Evolutionary conservation across 192 early-diverging fungal species (phyloP).

Genomic region (Coemansia sp.): DNA sequence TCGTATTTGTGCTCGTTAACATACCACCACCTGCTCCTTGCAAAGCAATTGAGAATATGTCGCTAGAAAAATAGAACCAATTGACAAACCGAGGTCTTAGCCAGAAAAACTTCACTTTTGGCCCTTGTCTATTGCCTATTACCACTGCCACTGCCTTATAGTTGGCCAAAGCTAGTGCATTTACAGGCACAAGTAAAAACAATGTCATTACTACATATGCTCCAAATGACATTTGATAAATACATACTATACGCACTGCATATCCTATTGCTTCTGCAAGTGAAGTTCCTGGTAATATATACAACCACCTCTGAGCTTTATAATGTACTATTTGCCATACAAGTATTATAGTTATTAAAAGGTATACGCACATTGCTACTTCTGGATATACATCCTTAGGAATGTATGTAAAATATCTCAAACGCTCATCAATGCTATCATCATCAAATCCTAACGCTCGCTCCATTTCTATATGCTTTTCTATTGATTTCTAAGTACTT

Average conservation of each 20-base stretch:
- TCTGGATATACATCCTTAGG: slow-evolving; percentile 34
- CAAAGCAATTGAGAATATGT: slow-evolving; percentile 47
- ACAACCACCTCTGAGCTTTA: slow-evolving; percentile 33
- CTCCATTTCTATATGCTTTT: not conserved
- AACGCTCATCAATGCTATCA: slow-evolving; percentile 12
- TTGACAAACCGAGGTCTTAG: slow-evolving; percentile 37
- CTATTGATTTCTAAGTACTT: not conserved
- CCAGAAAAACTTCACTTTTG: slow-evolving; percentile 21
- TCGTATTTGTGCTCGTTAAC: slow-evolving; percentile 16
- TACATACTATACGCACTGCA: slow-evolving; percentile 34
- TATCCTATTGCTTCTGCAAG: slow-evolving; percentile 38
- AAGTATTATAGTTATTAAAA: slow-evolving; percentile 12
- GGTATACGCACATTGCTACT: slow-evolving; percentile 24
- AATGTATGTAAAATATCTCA: slow-evolving; percentile 43
- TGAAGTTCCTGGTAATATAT: slow-evolving; percentile 35
- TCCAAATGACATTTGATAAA: slow-evolving; percentile 34
- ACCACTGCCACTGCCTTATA: slow-evolving; percentile 41
- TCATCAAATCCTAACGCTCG: not conserved
- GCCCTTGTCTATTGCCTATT: slow-evolving; percentile 6
- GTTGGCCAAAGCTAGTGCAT: slow-evolving; percentile 41
- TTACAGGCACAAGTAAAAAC: slow-evolving; percentile 37
- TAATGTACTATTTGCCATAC: slow-evolving; percentile 17
- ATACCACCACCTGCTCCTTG: slow-evolving; percentile 55
- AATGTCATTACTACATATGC: slow-evolving; percentile 43
- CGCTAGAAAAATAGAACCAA: slow-evolving; percentile 54